Base-by-base conservation (phyloP, 2,329 filamentous ascomycete species). In the Botrytis pseudocinerea region DNA sequence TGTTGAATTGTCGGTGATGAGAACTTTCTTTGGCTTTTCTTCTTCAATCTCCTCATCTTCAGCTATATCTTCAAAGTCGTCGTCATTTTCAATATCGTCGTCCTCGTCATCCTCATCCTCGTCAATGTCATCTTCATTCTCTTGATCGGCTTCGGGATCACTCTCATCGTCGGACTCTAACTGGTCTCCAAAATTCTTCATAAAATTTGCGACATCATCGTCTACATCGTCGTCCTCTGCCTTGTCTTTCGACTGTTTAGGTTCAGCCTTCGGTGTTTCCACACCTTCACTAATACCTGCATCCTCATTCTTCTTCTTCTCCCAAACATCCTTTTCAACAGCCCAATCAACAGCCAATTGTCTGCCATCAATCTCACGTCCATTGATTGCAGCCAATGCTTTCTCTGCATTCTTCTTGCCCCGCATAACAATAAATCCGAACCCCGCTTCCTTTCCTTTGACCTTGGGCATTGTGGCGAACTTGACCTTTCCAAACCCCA, bases 321-420 rank as follows among this genome's bases (percentile, higher is more conserved):
- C 87, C 94, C 94, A 99, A 10, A 91, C 90, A 60, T 91, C 87
- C 84, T 97, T 97, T 74, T 98, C 94, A 5, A 98, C 94, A 46
- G 97, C 95, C 93, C 94, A 99, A 83, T 99, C 96, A 10, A 99
- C 96, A 42, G 95, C 96, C 74, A 99, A 83, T 14, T 91, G 92
- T 78, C 96, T 89, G 2, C 95, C 96, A 81, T 97, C 95, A 32
- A 99, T 87, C 75, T 92, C 89, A 81, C 93, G 98, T 73, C 95
- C 96, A 82, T 98, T 99, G 77, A 98, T 85, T 35, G 87, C 90
- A 74, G 92, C 90, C 73, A 99, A 86, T 2, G 96, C 96, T 81
- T 91, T 94, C 82, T 98, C 93, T 0, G 96, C 95, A 82, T 98
- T 97, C 83, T 94, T 95, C 80, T 88, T 91, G 60, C 95, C 94